Base-by-base conservation (phyloP, 768 basidiomycete genomes). In the Russula virescens region DNA sequence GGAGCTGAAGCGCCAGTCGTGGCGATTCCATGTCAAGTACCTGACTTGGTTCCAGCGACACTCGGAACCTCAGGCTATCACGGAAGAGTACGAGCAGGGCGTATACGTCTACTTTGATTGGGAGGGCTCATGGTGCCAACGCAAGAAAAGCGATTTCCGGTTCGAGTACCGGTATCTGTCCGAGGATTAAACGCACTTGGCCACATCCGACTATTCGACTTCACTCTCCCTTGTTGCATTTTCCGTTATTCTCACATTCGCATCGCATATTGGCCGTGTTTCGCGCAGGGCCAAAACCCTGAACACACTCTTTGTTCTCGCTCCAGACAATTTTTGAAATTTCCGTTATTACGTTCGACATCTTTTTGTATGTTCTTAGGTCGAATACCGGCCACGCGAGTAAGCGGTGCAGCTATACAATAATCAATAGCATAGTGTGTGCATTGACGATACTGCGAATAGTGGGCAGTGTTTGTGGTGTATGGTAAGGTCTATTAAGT, bases 21-120 rank as follows among this genome's bases (percentile, higher is more conserved):
- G 97, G 97, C 86, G 97, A 53, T 99, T 98, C 81, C 97, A 99
- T 74, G 91, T 98, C 64, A 98, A 98, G 76, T 99, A 98, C 73
- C 78, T 99, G 64, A 99, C 97, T 34, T 99, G 97, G 95, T 99
- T 99, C 84, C 97, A 98, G 74, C 85, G 97, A 42, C 93, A 97
- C 70, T 94, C 93, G 25, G 95, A 98, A 71, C 97, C 97, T 10
- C 93, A 96, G 71, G 94, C 94, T 1, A 98, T 99, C 73, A 99
- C 97, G 56, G 96, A 98, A 69, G 96, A 98, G 73, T 99, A 98
- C 74, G 97, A 99, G 75, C 95, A 98, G 77, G 97, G 97, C 16
- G 94, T 97, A 16, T 99, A 99, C 75, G 91, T 97, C 38, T 99
- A 99, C 80, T 98, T 98, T 74, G 96, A 98, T 76, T 98, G 95